phyloP scores from a whole-genome alignment of 305 asterid species.

The Plantago lanceolata region DNA sequence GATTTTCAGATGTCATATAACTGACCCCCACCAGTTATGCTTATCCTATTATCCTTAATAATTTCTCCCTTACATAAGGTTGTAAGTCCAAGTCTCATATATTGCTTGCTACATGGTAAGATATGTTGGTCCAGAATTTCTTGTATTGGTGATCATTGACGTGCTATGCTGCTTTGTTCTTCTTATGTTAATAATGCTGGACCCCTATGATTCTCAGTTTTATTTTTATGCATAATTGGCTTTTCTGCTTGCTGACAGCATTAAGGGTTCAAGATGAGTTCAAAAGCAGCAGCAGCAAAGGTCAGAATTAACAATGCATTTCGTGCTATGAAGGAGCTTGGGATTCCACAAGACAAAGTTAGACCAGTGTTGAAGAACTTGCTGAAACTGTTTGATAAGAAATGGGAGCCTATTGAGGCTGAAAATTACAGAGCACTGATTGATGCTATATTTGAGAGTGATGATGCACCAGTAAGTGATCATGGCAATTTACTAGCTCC shows the following conservation, averaged over 20 bases:
- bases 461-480: slow-evolving; percentile 52
- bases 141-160: no score
- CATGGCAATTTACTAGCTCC: background rate
- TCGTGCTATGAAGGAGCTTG: slow-evolving; percentile 63
- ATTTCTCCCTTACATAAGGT: no score
- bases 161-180: background rate
- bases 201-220: background rate
- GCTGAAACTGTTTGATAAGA: slow-evolving; percentile 58
- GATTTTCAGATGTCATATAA: no score
- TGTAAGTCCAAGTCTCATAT: no score
- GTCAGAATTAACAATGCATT: slow-evolving; percentile 50
- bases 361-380: slow-evolving; percentile 62
- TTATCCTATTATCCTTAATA: no score
- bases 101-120: no score
- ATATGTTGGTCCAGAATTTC: no score
- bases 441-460: slow-evolving; percentile 70
- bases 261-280: slow-evolving; percentile 22
- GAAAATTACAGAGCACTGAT: slow-evolving; percentile 68
- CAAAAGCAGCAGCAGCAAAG: slow-evolving; percentile 40
- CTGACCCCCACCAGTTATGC: no score
- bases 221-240: background rate
- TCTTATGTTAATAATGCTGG: background rate
- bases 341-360: slow-evolving; percentile 50
- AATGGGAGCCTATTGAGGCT: slow-evolving; percentile 74
- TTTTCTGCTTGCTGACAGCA: slow-evolving; percentile 19